Conservation (phyloP, 2,329 filamentous ascomycete species). For the Ceratocystis cacaofunesta region DNA sequence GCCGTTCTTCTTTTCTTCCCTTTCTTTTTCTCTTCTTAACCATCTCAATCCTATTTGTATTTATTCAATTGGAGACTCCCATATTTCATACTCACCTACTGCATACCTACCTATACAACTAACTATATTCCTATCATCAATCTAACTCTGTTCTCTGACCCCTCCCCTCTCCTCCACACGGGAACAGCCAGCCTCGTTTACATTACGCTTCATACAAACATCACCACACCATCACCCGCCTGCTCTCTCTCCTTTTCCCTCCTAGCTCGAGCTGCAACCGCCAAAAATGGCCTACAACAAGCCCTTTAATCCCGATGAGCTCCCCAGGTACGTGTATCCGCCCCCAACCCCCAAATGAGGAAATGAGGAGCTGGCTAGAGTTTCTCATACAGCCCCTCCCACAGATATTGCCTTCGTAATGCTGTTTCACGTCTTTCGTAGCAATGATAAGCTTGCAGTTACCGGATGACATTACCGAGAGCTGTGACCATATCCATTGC, state of each 20-base stretch:
- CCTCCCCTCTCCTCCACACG: not conserved
- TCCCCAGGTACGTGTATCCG: constrained; percentile 58
- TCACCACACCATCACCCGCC: not conserved
- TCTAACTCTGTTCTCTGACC: not conserved
- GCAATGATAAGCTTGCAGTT: not conserved
- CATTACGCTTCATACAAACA: not conserved
- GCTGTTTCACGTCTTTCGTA: constrained; percentile 1
- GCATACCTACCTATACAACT: not conserved
- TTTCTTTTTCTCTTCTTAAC: not conserved
- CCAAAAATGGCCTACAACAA: constrained; percentile 81
- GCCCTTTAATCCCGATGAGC: constrained; percentile 82
- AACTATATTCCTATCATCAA: not conserved
- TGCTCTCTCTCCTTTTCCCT: not conserved
- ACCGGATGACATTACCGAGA: not conserved
- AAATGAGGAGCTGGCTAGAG: not conserved
- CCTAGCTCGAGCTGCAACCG: not conserved
- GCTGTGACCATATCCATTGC: not conserved
- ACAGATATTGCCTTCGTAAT: not conserved
- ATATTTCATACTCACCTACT: not conserved
- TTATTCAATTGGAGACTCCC: not conserved
- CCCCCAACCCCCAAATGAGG: not conserved
- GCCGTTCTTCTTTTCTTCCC: not conserved
- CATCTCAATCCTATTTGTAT: not conserved
- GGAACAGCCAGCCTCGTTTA: not conserved
- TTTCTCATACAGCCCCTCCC: not conserved